These are phyloP conservation scores for Globisporangium ultimum DNA, from an alignment of 352 stramenopile species.

Conservation along the genomic window DNA sequence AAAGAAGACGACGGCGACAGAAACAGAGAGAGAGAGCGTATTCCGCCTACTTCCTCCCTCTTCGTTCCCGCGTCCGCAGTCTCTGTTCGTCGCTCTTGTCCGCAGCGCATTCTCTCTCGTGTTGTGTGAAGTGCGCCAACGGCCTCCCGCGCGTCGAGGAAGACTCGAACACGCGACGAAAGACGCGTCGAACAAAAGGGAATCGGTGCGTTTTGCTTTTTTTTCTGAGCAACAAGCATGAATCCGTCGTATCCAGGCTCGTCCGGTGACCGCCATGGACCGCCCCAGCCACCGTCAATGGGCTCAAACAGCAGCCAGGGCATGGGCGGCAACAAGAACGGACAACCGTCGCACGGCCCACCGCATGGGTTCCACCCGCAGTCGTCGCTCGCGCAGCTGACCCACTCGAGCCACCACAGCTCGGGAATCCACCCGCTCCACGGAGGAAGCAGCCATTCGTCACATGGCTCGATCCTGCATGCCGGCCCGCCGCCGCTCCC, in stretches of 20 bases:
- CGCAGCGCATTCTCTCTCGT: background rate
- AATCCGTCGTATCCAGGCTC: slow-evolving; percentile 77
- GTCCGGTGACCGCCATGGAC: slow-evolving; percentile 62
- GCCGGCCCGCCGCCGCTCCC: slow-evolving; percentile 52
- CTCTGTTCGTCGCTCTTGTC: background rate
- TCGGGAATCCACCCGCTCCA: slow-evolving; percentile 61
- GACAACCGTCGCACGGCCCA: slow-evolving; percentile 18
- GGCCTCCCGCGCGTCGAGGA: background rate
- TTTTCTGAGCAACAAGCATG: slow-evolving; percentile 28
- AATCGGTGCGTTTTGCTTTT: background rate
- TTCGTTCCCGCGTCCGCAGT: background rate
- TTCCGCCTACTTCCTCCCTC: background rate
- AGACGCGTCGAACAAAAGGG: background rate
- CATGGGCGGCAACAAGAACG: slow-evolving; percentile 34
- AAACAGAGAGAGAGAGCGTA: slow-evolving; percentile 7
- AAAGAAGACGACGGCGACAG: slow-evolving; percentile 16
- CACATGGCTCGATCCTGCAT: slow-evolving; percentile 49
- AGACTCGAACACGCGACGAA: background rate
- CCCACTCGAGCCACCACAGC: slow-evolving; percentile 39
- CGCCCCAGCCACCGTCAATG: slow-evolving; percentile 29
- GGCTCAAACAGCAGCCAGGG: slow-evolving; percentile 23
- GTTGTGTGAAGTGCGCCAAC: background rate
- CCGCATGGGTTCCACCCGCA: slow-evolving; percentile 67
- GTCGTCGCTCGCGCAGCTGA: slow-evolving; percentile 62
- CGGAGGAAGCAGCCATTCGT: slow-evolving; percentile 35